Evolutionary conservation across 495 filamentous ascomycete species (phyloP).

Genomic region (Choiromyces venosus): DNA sequence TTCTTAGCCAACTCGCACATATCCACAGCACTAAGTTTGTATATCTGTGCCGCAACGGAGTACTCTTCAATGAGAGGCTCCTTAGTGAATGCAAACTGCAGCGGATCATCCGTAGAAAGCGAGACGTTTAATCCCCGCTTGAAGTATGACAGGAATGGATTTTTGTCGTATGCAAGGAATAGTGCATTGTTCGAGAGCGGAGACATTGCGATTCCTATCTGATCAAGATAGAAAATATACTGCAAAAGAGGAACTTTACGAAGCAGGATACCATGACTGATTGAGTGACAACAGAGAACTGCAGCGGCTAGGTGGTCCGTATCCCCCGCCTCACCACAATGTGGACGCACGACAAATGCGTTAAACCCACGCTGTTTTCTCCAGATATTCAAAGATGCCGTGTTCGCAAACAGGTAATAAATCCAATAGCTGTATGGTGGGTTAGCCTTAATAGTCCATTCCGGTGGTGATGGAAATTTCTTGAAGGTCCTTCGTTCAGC

Average conservation of each 20-base stretch:
- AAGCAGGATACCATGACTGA: conserved; percentile 87
- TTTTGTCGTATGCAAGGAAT: conserved; percentile 94
- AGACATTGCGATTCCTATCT: conserved; percentile 98
- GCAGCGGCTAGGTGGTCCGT: conserved; percentile 92
- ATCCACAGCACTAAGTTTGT: conserved; percentile 92
- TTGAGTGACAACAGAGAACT: conserved; percentile 90
- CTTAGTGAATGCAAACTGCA: conserved; percentile 98
- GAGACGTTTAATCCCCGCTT: conserved; percentile 91
- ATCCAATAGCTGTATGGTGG: conserved; percentile 99
- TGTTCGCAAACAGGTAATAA: conserved; percentile 93
- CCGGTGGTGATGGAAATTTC: conserved; percentile 84
- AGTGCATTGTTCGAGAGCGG: conserved; percentile 95
- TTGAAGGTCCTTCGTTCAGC: conserved; percentile 80
- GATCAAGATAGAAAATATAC: conserved; percentile 96
- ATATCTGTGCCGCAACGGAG: conserved; percentile 94
- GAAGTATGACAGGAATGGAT: conserved; percentile 93
- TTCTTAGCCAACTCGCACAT: conserved; percentile 98
- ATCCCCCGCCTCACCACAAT: conserved; percentile 95
- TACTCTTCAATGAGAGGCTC: conserved; percentile 98
- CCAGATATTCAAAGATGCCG: conserved; percentile 85
- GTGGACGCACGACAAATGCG: conserved; percentile 86
- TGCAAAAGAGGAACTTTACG: conserved; percentile 91
- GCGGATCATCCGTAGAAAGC: conserved; percentile 89
- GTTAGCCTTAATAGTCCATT: conserved; percentile 88
- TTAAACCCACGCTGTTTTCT: conserved; percentile 89